Conservation (phyloP, 192 early-diverging fungal species). For the Gamsiella multidivaricata region DNA sequence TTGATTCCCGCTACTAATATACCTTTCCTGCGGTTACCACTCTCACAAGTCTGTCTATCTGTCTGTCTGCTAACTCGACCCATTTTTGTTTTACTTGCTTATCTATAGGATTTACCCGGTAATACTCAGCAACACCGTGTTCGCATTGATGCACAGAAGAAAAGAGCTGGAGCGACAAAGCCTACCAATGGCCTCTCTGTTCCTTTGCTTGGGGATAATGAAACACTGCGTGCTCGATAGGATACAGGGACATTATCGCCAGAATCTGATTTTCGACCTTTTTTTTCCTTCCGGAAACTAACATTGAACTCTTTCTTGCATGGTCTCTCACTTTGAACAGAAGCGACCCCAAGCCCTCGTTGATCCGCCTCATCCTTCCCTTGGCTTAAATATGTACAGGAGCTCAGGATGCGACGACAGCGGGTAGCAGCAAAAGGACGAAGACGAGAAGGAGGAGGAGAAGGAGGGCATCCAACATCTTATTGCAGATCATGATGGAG, state of each 20-base stretch:
- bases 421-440: background rate
- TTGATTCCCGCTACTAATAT: too few species aligned
- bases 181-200: too few species aligned
- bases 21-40: too few species aligned
- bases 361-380: conserved; percentile 56
- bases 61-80: background rate
- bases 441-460: background rate
- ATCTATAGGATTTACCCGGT: conserved; percentile 49
- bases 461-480: background rate
- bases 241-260: too few species aligned
- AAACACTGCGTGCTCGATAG: too few species aligned
- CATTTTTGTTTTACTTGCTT: background rate
- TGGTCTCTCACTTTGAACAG: conserved; percentile 7
- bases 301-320: background rate
- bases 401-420: too few species aligned
- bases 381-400: conserved; percentile 29
- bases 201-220: too few species aligned
- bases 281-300: background rate
- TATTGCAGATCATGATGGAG: too few species aligned
- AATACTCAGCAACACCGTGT: too few species aligned
- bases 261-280: background rate
- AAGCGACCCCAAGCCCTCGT: conserved; percentile 55
- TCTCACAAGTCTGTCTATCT: too few species aligned
- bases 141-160: too few species aligned
- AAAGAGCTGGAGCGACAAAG: background rate